Evolutionary conservation across 2,329 filamentous ascomycete genomes (phyloP), one percentile per base, ranked within the genome.

Genomic region (Botrytis hyacinthi): DNA sequence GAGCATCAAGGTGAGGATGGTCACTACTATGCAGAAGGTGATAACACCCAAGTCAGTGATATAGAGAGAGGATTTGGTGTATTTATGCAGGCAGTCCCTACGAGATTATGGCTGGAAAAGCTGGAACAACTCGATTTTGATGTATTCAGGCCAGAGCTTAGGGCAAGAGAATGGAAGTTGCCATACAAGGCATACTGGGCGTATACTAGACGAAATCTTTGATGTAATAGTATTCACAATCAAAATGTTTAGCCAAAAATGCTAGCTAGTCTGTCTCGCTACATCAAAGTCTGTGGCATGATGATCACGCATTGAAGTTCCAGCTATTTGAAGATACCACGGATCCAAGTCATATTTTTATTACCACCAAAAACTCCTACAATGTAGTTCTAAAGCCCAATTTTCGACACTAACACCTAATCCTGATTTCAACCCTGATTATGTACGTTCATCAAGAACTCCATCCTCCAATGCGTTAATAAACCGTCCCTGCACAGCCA

Each of bases 81-180:
- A 0, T 86, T 97, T 66, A 87, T 98, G 83, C 93, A 95, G 66
- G 92, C 92, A 0, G 84, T 98, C 0, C 88, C 93, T 1, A 93
- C 94, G 0, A 87, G 89, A 32, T 85, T 95, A 75, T 99, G 95
- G 87, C 83, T 99, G 26, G 86, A 93, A 73, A 88, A 88, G 66
- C 82, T 99, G 54, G 91, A 99, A 82, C 89, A 89, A 77, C 87
- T 88, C 8, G 91, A 98, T 81, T 99, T 99, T 81, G 92, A 99
- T 81, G 78, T 98, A 83, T 90, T 92, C 83, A 79, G 90, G 85
- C 81, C 89, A 75, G 86, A 88, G 73, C 80, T 93, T 65, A 84
- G 90, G 81, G 82, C 89, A 81, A 86, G 87, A 61, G 90, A 92
- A 76, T 98, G 96, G 96, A 95, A 89, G 80, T 82, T 98, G 75